Base-by-base conservation (phyloP, 2,329 filamentous ascomycete genomes). In the Aspergillus aculeatinus region DNA sequence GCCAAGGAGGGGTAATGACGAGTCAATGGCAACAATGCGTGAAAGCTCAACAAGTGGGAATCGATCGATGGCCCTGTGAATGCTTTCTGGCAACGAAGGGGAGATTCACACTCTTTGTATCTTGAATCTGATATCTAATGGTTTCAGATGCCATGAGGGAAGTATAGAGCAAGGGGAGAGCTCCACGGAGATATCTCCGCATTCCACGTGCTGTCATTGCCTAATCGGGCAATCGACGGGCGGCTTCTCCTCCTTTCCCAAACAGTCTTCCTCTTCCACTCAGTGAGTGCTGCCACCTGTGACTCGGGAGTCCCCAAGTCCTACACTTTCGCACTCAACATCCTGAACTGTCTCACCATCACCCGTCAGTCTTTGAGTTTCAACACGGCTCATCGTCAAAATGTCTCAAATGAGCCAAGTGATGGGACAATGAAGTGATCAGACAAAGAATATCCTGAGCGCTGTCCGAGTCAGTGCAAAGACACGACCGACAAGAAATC, bases 141-240 rank as follows among this genome's bases (percentile, higher is more conserved):
- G 39, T 44, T 16, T 44, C 5, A 19, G 7, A 44, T 44, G 16
- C 16, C 14, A 44, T 44, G 39, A 44, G 16, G 27, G 39, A 44
- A 19, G 14, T 44, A 44, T 44, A 44, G 39, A 44, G 39, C 39
- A 44, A 44, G 49, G 58, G 49, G 19, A n/a, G 33, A 55, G 53
- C 53, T 55, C 19, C 42, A 31, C 53, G 53, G 53, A 48, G 53
- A 19, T 2, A 7, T 35, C 63, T 63, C 63, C 63, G 63, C 39
- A 19, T 48, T 48, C 48, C 59, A 63, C 57, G 61, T 61, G 58
- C 35, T 42, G 53, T 12, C 7, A 42, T 21, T 63, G 42, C 63
- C 60, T 56, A 19, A 52, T 61, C 47, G 55, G 57, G 63, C 23
- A 21, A 48, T 29, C 5, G 4, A 29, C 33, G n/a, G 5, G 29